Evolutionary conservation across 2,329 filamentous ascomycete species (phyloP), one percentile per base, ranked within the genome.

Genomic region (Bimuria novae-zelandiae): DNA sequence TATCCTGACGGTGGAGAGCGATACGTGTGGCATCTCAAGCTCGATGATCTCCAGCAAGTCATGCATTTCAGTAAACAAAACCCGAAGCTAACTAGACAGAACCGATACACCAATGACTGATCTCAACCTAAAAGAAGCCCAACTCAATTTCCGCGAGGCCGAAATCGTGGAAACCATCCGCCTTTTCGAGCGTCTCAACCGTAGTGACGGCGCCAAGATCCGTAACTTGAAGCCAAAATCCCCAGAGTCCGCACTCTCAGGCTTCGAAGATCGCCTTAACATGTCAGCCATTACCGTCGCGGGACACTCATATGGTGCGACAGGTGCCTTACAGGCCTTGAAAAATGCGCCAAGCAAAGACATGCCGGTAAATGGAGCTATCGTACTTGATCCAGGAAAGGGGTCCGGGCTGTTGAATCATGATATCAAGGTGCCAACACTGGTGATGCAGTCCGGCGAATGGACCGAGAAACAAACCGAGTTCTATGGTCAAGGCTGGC

Each of bases 311-410:
- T 88, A 85, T 71, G 86, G 86, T 43, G 86, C 85, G 1, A 88
- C 86, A 0, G 79, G 83, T 2, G 85, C 83, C 0, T 75, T 88
- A 17, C 84, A 85, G 53, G 80, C 82, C 3, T 75, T 88, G n/a
- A 80, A 80, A 46, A 76, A 74, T 30, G 80, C 76, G 7, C 75
- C 78, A 4, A 75, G 56, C 41, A 51, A 76, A 54, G 60, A 64
- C 50, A 71, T 78, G 16, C 79, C 79, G 0, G 80, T 86, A 55
- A 76, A 79, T 1, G 84, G 81, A 3, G 85, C 78, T 17, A 80
- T 89, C 54, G 78, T 84, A 44, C 77, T 89, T 25, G 86, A 89
- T 66, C 86, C 86, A 0, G 86, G 86, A 47, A 89, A 89, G 68
- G 73, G 75, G 1, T 85, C 81, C 56, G 86, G 86, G 0, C 82